A percentile compares a stretch with the other conserved stretches of the same genome.
Evolutionary conservation across 192 early-diverging fungal genomes (phyloP).

Genomic region (Coemansia sp.): DNA sequence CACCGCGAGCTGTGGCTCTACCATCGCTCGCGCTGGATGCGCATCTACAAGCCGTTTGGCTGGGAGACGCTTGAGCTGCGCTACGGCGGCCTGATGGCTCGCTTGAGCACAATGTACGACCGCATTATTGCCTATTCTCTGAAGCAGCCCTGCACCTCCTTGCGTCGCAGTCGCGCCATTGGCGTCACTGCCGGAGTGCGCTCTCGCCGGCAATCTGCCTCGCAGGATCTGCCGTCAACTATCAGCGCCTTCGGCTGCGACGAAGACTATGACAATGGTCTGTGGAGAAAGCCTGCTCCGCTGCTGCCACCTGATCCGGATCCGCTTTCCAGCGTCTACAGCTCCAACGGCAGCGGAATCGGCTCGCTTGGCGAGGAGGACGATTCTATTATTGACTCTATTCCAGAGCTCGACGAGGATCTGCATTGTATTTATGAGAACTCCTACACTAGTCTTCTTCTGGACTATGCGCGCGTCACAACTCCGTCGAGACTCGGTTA

Average conservation of each 20-base stretch:
- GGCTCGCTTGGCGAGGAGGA: slow-evolving; percentile 46
- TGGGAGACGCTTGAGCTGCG: slow-evolving; percentile 83
- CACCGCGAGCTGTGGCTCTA: slow-evolving; percentile 76
- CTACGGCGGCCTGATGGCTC: slow-evolving; percentile 73
- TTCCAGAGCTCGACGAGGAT: slow-evolving; percentile 70
- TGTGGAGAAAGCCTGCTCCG: slow-evolving; percentile 40
- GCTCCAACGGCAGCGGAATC: slow-evolving; percentile 16
- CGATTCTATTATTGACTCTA: slow-evolving; percentile 41
- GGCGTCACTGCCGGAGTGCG: slow-evolving; percentile 45
- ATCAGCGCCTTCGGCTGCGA: slow-evolving; percentile 49
- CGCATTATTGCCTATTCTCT: slow-evolving; percentile 61
- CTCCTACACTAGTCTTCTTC: slow-evolving; percentile 63
- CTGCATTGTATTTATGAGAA: slow-evolving; percentile 68
- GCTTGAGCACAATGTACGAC: slow-evolving; percentile 69
- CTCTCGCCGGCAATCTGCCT: not conserved
- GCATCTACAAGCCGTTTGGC: slow-evolving; percentile 83
- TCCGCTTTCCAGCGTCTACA: slow-evolving; percentile 1
- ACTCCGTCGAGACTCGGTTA: slow-evolving; percentile 62
- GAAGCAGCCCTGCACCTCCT: slow-evolving; percentile 15
- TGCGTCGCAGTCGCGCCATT: slow-evolving; percentile 47
- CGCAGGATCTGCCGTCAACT: slow-evolving; percentile 10
- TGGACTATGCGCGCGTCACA: slow-evolving; percentile 67
- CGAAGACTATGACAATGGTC: slow-evolving; percentile 36
- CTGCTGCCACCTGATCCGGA: slow-evolving; percentile 48
- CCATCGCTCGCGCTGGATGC: slow-evolving; percentile 77